phyloP scores from a whole-genome alignment of 495 filamentous ascomycete genomes.

The Lindgomyces ingoldianus region DNA sequence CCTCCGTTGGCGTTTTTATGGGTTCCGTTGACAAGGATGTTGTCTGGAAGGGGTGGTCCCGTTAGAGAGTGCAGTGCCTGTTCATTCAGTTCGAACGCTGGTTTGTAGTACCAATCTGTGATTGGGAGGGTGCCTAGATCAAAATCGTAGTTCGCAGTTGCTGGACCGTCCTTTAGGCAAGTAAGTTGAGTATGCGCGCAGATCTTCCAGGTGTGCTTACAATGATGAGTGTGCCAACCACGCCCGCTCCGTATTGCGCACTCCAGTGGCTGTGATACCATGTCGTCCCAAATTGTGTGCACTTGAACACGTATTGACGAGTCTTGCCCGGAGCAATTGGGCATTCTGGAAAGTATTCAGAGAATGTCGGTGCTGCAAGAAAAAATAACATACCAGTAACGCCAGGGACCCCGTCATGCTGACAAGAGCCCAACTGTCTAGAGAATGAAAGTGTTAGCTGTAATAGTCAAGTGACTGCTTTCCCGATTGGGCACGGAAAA shows the following conservation, averaged over 20 bases:
- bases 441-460: neutral
- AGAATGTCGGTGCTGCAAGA: neutral
- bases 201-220: neutral
- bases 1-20: constrained; percentile 38
- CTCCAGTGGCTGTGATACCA: constrained; percentile 47
- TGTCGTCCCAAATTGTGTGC: constrained; percentile 44
- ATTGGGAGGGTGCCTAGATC: constrained; percentile 42
- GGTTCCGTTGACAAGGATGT: constrained; percentile 45
- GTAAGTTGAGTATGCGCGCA: neutral
- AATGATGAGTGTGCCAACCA: constrained; percentile 44
- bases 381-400: constrained; percentile 37
- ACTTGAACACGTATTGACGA: constrained; percentile 43
- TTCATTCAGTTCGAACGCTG: constrained; percentile 36
- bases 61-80: constrained; percentile 23
- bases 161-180: constrained; percentile 39
- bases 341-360: constrained; percentile 24
- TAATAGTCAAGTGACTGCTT: neutral
- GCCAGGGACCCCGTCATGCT: constrained; percentile 43
- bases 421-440: constrained; percentile 39
- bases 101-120: constrained; percentile 45
- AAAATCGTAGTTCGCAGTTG: constrained; percentile 45
- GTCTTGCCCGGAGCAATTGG: constrained; percentile 44
- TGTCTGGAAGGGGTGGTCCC: constrained; percentile 40
- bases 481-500: neutral
- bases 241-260: constrained; percentile 45